Conservation (phyloP, 1,284 basidiomycete genomes). For the Ceratobasidium sp. region DNA sequence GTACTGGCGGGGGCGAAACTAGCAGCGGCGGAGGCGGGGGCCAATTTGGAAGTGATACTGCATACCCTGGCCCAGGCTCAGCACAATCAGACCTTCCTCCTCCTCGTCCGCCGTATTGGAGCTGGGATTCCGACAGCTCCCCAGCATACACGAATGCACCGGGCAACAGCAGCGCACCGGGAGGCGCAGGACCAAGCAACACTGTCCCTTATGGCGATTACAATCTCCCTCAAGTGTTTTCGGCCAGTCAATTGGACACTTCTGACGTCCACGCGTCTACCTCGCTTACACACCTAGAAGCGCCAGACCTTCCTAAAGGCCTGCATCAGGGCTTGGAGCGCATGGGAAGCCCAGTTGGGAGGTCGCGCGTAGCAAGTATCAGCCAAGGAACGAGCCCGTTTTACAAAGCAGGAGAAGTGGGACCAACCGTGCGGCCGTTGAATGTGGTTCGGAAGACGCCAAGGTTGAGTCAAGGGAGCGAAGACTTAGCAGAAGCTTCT, state of each 20-base stretch:
- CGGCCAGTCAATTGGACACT: background rate
- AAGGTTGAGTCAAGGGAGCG: background rate
- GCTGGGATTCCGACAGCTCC: too few species aligned
- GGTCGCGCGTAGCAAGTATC: background rate
- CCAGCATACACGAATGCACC: too few species aligned
- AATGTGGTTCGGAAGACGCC: background rate
- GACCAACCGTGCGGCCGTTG: conserved; percentile 15
- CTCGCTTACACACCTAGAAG: background rate
- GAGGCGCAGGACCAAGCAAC: background rate
- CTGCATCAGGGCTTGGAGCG: conserved; percentile 11
- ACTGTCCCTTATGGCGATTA: background rate
- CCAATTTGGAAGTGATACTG: too few species aligned
- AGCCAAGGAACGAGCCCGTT: background rate
- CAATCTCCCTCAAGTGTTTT: too few species aligned
- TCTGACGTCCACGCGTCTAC: background rate
- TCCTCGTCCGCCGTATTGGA: too few species aligned
- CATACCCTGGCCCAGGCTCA: too few species aligned
- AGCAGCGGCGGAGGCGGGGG: too few species aligned
- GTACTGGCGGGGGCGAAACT: background rate
- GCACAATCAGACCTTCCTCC: too few species aligned
- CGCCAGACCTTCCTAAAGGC: conserved; percentile 12
- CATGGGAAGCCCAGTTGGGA: background rate
- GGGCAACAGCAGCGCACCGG: background rate
- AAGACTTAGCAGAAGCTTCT: too few species aligned
- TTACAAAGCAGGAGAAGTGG: background rate